These are phyloP conservation scores for Aureobasidium melanogenum DNA, from an alignment of 2,329 filamentous ascomycete species.

Conservation along the genomic window DNA sequence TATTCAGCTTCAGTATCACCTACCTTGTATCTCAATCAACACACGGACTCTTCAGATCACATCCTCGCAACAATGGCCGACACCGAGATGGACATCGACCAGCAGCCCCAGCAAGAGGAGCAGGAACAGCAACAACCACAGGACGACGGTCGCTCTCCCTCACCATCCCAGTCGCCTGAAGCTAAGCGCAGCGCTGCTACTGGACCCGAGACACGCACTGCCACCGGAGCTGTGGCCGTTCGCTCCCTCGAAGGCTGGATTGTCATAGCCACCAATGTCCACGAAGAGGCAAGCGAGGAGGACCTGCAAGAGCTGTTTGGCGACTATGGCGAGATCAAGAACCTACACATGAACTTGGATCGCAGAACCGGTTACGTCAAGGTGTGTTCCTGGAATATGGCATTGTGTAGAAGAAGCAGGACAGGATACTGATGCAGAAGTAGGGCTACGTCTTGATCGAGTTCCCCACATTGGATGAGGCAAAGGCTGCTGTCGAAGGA, in stretches of 20 bases:
- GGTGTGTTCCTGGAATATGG: constrained; percentile 37
- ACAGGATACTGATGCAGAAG: not conserved
- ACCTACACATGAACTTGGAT: constrained; percentile 75
- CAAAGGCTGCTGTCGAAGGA: constrained; percentile 70
- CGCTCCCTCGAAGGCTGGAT: constrained; percentile 88
- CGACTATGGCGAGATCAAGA: constrained; percentile 81
- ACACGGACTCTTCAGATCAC: not conserved
- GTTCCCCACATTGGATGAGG: constrained; percentile 70
- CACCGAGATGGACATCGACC: constrained; percentile 51
- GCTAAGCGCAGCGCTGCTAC: constrained; percentile 19
- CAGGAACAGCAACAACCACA: constrained; percentile 17
- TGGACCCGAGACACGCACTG: constrained; percentile 57
- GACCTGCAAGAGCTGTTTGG: constrained; percentile 72
- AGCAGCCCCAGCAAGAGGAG: constrained; percentile 16
- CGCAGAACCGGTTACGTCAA: constrained; percentile 79
- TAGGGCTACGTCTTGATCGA: constrained; percentile 82
- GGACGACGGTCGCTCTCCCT: constrained; percentile 18
- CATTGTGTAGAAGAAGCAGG: constrained; percentile 12
- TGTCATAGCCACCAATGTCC: constrained; percentile 75
- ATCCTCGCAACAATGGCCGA: constrained; percentile 23
- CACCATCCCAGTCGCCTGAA: not conserved
- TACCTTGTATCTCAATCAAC: not conserved
- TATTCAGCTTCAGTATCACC: not conserved
- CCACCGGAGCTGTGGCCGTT: constrained; percentile 66
- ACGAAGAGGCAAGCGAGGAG: constrained; percentile 81